Percentiles rank a stretch among this genome's conserved stretches.
phyloP scores from a whole-genome alignment of 2,329 filamentous ascomycete species.

The Pseudogymnoascus sp. region DNA sequence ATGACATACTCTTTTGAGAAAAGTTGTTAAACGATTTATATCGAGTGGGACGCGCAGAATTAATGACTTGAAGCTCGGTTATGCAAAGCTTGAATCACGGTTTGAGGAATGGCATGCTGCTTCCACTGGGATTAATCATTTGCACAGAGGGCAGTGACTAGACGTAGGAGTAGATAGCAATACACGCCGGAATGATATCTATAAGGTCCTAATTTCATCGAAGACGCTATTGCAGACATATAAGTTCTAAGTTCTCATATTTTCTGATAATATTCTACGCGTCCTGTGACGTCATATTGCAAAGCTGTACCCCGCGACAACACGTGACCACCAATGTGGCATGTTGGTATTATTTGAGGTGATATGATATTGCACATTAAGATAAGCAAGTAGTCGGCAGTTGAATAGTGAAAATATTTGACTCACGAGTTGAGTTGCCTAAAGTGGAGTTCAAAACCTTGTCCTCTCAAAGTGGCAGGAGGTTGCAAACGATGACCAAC shows the following conservation, averaged over 20 bases:
- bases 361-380: background rate
- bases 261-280: background rate
- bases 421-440: slow-evolving; percentile 8
- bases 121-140: no score
- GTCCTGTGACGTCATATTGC: background rate
- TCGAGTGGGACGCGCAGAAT: background rate
- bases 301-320: background rate
- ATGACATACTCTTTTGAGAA: background rate
- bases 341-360: background rate
- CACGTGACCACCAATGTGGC: background rate
- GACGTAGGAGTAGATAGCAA: no score
- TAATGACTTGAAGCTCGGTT: background rate
- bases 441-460: background rate
- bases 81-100: background rate
- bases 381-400: background rate
- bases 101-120: background rate
- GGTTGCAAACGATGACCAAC: slow-evolving; percentile 9
- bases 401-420: background rate
- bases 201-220: background rate
- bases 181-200: background rate
- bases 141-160: no score
- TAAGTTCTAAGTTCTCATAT: background rate
- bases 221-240: background rate
- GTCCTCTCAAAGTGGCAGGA: slow-evolving; percentile 3
- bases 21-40: background rate